Conservation (phyloP, 192 early-diverging fungal genomes). For the Pilaira anomala region DNA sequence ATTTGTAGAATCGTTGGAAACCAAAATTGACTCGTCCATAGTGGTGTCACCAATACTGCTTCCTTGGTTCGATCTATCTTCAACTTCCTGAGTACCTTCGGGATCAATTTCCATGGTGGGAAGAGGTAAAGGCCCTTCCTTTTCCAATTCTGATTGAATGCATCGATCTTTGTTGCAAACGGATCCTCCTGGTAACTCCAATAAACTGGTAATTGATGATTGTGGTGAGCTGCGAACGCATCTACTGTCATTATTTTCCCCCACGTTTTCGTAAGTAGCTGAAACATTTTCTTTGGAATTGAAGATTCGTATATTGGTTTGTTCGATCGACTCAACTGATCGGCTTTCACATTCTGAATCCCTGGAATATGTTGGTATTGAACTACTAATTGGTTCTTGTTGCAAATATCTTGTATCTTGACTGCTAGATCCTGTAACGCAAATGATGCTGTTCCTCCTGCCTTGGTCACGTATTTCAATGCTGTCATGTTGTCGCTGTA, state of each 20-base stretch:
- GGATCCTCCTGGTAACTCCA: slow-evolving; percentile 3
- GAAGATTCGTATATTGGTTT: slow-evolving; percentile 14
- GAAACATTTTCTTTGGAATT: neutral
- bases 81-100: neutral
- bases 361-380: slow-evolving; percentile 16
- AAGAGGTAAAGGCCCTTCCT: slow-evolving; percentile 8
- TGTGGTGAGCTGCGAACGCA: slow-evolving; percentile 7
- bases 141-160: slow-evolving; percentile 14
- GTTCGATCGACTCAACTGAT: slow-evolving; percentile 1
- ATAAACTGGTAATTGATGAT: slow-evolving; percentile 8
- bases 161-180: neutral
- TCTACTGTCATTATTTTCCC: neutral
- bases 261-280: neutral
- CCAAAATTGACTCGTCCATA: slow-evolving; percentile 9
- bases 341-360: slow-evolving; percentile 1
- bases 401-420: slow-evolving; percentile 3
- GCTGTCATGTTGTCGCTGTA: slow-evolving; percentile 14
- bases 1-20: neutral
- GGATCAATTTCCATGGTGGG: slow-evolving; percentile 13
- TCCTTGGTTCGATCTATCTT: neutral
- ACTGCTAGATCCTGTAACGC: slow-evolving; percentile 13
- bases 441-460: slow-evolving; percentile 14
- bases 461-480: slow-evolving; percentile 13
- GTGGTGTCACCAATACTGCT: neutral
- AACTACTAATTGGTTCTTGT: neutral